Evolutionary conservation across 257 asterid species (phyloP).

Genomic region (Perilla frutescens): DNA sequence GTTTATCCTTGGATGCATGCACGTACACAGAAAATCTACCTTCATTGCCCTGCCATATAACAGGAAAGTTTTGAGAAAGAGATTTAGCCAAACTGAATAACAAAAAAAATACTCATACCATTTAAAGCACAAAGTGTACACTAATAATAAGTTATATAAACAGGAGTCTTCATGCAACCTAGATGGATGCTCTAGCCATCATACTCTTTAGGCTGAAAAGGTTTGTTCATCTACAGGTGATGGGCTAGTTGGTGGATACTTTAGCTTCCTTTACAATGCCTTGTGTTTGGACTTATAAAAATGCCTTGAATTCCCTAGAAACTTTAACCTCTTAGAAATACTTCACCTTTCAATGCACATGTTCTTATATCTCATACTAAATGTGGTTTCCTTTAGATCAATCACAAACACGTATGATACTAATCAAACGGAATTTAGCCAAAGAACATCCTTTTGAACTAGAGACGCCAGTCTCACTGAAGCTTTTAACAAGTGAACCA

Average conservation of each 20-base stretch:
- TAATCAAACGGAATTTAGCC: not conserved
- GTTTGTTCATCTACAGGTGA: not conserved
- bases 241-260: not conserved
- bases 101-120: constrained; percentile 1
- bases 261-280: constrained; percentile 14
- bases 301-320: not conserved
- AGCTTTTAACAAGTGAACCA: constrained; percentile 13
- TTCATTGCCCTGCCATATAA: constrained; percentile 87
- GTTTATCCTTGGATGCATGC: constrained; percentile 93
- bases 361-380: not conserved
- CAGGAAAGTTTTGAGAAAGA: constrained; percentile 27
- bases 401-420: not conserved
- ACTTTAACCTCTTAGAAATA: constrained; percentile 15
- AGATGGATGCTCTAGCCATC: constrained; percentile 5
- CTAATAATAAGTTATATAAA: not conserved
- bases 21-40: constrained; percentile 94
- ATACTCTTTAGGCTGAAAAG: constrained; percentile 13
- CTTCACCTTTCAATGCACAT: not conserved
- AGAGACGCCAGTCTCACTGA: constrained; percentile 4
- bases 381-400: not conserved
- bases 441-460: not conserved
- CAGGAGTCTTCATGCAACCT: constrained; percentile 7
- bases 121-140: not conserved
- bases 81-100: not conserved
- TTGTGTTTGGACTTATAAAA: constrained; percentile 10